phyloP scores from a whole-genome alignment of 306 rosid species.

The Vigna hirtella region DNA sequence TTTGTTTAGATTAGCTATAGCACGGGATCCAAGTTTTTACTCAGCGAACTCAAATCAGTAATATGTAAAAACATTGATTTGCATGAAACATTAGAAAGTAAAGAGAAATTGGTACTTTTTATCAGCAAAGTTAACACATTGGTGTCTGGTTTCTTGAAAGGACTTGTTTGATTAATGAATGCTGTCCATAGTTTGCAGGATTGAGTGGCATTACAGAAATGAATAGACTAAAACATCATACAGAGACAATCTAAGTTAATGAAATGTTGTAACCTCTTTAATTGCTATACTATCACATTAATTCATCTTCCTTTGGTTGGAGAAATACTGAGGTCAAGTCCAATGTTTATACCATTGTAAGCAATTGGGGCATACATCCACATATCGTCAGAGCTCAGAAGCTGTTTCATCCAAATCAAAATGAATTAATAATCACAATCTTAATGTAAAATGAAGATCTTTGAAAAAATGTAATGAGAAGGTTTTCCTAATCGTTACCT shows the following conservation, averaged over 20 bases:
- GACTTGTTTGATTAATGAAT: slow-evolving; percentile 1
- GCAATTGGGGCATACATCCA: slow-evolving; percentile 98
- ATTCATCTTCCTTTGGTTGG: slow-evolving; percentile 43
- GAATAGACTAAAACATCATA: slow-evolving; percentile 2
- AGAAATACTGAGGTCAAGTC: slow-evolving; percentile 55
- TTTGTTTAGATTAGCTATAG: too few relatives aligned
- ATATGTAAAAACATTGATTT: not conserved
- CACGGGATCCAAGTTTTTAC: too few relatives aligned
- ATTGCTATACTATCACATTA: slow-evolving; percentile 17
- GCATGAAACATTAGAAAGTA: not conserved
- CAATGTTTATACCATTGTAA: slow-evolving; percentile 77
- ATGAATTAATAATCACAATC: not conserved
- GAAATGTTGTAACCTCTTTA: not conserved
- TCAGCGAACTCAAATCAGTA: too few relatives aligned
- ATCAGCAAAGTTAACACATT: not conserved
- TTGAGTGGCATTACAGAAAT: slow-evolving; percentile 18
- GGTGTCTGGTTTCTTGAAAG: slow-evolving; percentile 2
- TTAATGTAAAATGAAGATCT: not conserved
- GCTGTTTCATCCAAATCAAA: slow-evolving; percentile 55
- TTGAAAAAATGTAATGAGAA: not conserved
- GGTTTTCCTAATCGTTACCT: slow-evolving; percentile 57
- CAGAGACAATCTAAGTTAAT: slow-evolving; percentile 4
- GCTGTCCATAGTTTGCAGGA: not conserved
- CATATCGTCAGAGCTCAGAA: slow-evolving; percentile 84
- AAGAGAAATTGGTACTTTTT: not conserved